Evolutionary conservation across 768 basidiomycete genomes (phyloP).

Genomic region (Rhodotorula paludigena): DNA sequence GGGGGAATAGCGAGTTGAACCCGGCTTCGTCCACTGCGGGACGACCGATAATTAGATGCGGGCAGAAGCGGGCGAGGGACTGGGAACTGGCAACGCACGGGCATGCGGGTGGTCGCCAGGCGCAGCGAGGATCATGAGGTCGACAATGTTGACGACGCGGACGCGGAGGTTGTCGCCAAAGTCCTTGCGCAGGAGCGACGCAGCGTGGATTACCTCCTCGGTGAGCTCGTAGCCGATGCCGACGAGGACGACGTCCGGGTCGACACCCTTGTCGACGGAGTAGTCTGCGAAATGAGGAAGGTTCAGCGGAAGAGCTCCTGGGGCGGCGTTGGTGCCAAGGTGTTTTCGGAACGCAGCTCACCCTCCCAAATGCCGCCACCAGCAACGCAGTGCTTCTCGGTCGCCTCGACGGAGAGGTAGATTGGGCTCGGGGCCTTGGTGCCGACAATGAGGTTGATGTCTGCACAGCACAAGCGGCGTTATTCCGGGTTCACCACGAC

Average conservation of each 20-base stretch:
- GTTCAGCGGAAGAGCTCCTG: not conserved
- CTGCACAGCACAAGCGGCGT: not conserved
- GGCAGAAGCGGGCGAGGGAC: not conserved
- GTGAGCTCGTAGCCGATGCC: conserved; percentile 78
- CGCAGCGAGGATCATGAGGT: conserved; percentile 73
- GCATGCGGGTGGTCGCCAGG: conserved; percentile 72
- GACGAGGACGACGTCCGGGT: conserved; percentile 62
- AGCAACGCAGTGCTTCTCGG: conserved; percentile 76
- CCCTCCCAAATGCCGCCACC: conserved; percentile 84
- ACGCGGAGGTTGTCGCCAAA: conserved; percentile 65
- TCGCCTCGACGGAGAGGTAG: conserved; percentile 73
- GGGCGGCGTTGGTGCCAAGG: not conserved
- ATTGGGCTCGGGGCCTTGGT: conserved; percentile 61
- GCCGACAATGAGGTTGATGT: conserved; percentile 76
- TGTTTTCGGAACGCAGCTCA: conserved; percentile 54
- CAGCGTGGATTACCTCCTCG: conserved; percentile 81
- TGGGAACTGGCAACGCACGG: conserved; percentile 11
- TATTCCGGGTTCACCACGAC: no score
- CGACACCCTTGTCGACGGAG: conserved; percentile 44
- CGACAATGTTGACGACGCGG: conserved; percentile 82
- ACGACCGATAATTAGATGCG: not conserved
- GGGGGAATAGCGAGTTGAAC: conserved; percentile 68
- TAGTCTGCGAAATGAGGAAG: conserved; percentile 2
- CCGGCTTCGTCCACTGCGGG: conserved; percentile 53
- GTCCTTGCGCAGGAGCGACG: conserved; percentile 66